phyloP scores from a whole-genome alignment of 495 filamentous ascomycete species.

The Xanthoparmelia taractica region DNA sequence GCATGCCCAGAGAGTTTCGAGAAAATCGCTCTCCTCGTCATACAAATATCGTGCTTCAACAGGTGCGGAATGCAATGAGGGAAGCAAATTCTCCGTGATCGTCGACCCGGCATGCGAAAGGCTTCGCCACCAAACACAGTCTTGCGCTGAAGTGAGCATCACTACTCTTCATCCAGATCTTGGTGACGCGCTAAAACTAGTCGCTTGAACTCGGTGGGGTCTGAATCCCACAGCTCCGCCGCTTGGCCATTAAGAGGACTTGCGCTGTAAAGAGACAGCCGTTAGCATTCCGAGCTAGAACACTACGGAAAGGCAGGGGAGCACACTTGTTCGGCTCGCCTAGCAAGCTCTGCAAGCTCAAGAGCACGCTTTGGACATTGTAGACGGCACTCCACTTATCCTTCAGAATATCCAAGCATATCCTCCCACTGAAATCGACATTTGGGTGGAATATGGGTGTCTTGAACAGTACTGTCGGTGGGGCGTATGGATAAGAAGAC shows the following conservation, averaged over 20 bases:
- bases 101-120: neutral
- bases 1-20: neutral
- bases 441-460: conserved; percentile 94
- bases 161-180: conserved; percentile 45
- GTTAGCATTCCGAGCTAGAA: neutral
- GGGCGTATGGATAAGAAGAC: conserved; percentile 82
- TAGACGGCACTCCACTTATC: conserved; percentile 97
- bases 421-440: conserved; percentile 84
- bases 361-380: conserved; percentile 84
- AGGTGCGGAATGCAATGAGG: neutral
- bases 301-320: neutral
- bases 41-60: neutral
- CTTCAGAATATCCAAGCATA: conserved; percentile 95
- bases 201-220: conserved; percentile 79
- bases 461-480: conserved; percentile 89
- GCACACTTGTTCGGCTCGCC: conserved; percentile 96
- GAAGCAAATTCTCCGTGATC: neutral
- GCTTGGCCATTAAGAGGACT: conserved; percentile 94
- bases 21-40: neutral
- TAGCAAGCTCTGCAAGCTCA: conserved; percentile 90
- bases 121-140: neutral
- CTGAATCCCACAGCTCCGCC: conserved; percentile 89
- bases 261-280: conserved; percentile 46
- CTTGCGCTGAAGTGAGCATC: neutral
- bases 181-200: conserved; percentile 57